Conservation (phyloP, 495 filamentous ascomycete species). For the Hypoxylon fragiforme region DNA sequence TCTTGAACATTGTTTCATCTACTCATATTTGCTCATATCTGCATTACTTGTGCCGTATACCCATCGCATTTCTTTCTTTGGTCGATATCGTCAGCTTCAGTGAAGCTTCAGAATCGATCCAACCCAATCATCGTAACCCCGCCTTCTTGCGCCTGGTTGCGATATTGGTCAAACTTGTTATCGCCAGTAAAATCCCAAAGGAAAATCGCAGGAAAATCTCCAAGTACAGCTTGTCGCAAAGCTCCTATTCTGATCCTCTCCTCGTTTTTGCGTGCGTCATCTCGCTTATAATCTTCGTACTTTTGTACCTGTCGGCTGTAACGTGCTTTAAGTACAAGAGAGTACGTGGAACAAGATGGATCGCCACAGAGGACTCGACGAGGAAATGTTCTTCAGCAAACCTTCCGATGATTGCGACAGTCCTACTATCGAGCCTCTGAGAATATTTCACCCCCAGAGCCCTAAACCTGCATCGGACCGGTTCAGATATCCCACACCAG, state of each 20-base stretch:
- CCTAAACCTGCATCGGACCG: slow-evolving; percentile 53
- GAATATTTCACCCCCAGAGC: slow-evolving; percentile 74
- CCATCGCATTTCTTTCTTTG: slow-evolving; percentile 7
- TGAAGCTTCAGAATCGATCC: slow-evolving; percentile 8
- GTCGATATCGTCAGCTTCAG: slow-evolving; percentile 18
- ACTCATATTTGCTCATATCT: slow-evolving; percentile 9
- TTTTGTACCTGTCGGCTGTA: slow-evolving; percentile 19
- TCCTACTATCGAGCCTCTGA: slow-evolving; percentile 79
- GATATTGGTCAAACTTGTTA: not conserved
- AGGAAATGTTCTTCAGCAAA: slow-evolving; percentile 76
- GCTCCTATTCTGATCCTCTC: slow-evolving; percentile 38
- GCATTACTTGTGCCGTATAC: slow-evolving; percentile 18
- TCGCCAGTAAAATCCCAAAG: too few relatives aligned
- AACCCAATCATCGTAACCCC: slow-evolving; percentile 31
- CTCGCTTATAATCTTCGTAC: slow-evolving; percentile 20
- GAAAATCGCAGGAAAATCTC: too few relatives aligned
- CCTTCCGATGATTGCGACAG: slow-evolving; percentile 61
- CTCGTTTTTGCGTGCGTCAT: slow-evolving; percentile 27
- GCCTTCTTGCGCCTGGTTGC: slow-evolving; percentile 12
- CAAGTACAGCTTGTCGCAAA: slow-evolving; percentile 16
- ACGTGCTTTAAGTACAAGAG: slow-evolving; percentile 20
- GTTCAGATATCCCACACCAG: slow-evolving; percentile 53
- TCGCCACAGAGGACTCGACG: slow-evolving; percentile 61
- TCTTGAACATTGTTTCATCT: slow-evolving; percentile 24
- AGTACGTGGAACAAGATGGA: slow-evolving; percentile 47